These are phyloP conservation scores for Lantana camara DNA, from an alignment of 257 asterid species.

Conservation along the genomic window DNA sequence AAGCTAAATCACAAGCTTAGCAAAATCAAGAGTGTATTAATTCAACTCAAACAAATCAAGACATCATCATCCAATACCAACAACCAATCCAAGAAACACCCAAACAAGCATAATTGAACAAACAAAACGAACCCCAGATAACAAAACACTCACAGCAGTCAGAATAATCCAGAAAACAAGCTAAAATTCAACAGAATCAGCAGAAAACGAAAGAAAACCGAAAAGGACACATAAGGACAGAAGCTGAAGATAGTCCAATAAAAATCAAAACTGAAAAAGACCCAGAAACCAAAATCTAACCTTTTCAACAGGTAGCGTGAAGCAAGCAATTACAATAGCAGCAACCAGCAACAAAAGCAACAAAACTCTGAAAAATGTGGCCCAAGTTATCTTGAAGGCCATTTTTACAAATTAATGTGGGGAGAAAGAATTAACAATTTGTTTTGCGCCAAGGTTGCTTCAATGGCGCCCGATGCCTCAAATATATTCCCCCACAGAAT, in stretches of 20 bases:
- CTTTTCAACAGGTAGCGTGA: slow-evolving; percentile 86
- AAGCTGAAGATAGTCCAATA: neutral
- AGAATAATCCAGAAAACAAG: slow-evolving; percentile 1
- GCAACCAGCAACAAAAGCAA: slow-evolving; percentile 58
- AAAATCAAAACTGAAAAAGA: neutral
- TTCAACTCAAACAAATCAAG: slow-evolving; percentile 10
- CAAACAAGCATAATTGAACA: neutral
- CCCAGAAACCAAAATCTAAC: slow-evolving; percentile 30
- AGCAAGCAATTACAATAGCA: slow-evolving; percentile 68
- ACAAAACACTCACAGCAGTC: slow-evolving; percentile 3
- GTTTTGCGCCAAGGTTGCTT: slow-evolving; percentile 51
- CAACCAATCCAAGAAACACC: neutral
- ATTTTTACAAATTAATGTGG: slow-evolving; percentile 32
- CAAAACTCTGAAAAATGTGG: slow-evolving; percentile 48
- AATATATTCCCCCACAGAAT: slow-evolving; percentile 49
- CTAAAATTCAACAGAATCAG: slow-evolving; percentile 26
- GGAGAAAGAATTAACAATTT: slow-evolving; percentile 36
- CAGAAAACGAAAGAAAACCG: neutral
- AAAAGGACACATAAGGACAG: neutral
- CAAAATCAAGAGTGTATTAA: slow-evolving; percentile 5
- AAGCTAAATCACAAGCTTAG: neutral
- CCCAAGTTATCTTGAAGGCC: slow-evolving; percentile 63
- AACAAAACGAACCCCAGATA: neutral
- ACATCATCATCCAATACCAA: slow-evolving; percentile 1
- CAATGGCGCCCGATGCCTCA: slow-evolving; percentile 53